These are phyloP conservation scores for Triticum turgidum DNA, from an alignment of 176 grass and related monocot species.

Conservation along the genomic window DNA sequence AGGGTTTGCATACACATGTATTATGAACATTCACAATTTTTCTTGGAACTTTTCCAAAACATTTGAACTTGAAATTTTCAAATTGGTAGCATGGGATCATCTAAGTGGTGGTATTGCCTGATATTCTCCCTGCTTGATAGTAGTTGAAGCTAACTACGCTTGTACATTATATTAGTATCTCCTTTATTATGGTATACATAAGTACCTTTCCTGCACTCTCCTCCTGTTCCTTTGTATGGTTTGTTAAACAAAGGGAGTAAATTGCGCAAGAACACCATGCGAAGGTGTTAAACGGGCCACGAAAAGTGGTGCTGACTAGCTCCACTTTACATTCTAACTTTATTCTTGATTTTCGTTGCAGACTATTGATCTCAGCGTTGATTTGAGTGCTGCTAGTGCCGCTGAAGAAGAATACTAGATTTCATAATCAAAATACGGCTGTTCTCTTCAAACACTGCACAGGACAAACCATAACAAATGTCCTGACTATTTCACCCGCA, in stretches of 20 bases:
- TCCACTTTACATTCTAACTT: background rate
- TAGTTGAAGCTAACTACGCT: background rate
- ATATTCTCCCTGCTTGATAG: background rate
- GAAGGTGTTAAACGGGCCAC: background rate
- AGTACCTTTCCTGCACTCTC: background rate
- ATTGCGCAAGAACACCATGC: background rate
- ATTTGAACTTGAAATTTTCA: no score
- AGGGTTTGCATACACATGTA: no score
- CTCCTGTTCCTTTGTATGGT: background rate
- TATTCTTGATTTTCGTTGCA: slow-evolving; percentile 11
- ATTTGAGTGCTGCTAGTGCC: slow-evolving; percentile 84
- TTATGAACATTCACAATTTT: no score
- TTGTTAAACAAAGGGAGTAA: background rate
- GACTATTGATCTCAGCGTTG: slow-evolving; percentile 78
- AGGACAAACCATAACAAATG: slow-evolving; percentile 14
- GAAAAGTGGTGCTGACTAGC: background rate
- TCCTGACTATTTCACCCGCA: slow-evolving; percentile 6
- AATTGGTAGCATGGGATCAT: no score
- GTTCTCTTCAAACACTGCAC: background rate
- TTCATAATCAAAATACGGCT: slow-evolving; percentile 13
- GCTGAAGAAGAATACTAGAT: slow-evolving; percentile 84
- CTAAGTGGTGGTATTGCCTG: no score
- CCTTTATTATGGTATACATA: slow-evolving; percentile 1
- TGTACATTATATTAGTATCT: background rate
- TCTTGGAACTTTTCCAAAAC: no score